Percentiles rank a stretch among this genome's conserved stretches.
These are phyloP conservation scores for Penicillium macrosclerotiorum DNA, from an alignment of 495 filamentous ascomycete genomes.

Conservation along the genomic window DNA sequence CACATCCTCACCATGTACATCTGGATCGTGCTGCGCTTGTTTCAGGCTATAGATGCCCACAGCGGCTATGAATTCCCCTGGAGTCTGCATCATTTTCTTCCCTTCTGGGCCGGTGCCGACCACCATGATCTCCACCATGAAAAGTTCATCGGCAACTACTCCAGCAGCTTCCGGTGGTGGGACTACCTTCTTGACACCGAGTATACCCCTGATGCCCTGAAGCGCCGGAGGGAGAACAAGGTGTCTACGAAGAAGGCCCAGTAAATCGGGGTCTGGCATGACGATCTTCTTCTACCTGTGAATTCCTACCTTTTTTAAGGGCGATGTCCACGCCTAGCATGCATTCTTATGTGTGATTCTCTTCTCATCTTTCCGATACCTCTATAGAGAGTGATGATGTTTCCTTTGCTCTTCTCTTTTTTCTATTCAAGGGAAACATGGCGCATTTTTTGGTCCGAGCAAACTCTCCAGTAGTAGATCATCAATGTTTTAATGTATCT, in stretches of 20 bases:
- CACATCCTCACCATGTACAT: slow-evolving; percentile 97
- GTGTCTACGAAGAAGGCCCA: slow-evolving; percentile 56
- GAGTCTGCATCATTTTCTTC: slow-evolving; percentile 90
- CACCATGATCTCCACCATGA: slow-evolving; percentile 98
- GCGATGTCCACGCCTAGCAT: too few relatives aligned
- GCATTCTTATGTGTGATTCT: too few relatives aligned
- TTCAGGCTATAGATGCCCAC: slow-evolving; percentile 98
- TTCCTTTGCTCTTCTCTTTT: too few relatives aligned
- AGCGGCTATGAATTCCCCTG: slow-evolving; percentile 97
- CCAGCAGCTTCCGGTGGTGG: slow-evolving; percentile 99
- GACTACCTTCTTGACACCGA: slow-evolving; percentile 93
- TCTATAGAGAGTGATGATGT: too few relatives aligned
- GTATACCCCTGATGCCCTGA: slow-evolving; percentile 80
- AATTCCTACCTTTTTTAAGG: too few relatives aligned
- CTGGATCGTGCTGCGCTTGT: slow-evolving; percentile 89
- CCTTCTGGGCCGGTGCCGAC: slow-evolving; percentile 97
- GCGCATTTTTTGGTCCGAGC: too few relatives aligned
- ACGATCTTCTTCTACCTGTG: too few relatives aligned
- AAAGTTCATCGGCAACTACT: slow-evolving; percentile 95
- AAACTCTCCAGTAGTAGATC: too few relatives aligned
- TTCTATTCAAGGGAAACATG: too few relatives aligned
- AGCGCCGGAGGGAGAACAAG: slow-evolving; percentile 80
- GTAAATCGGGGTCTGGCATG: too few relatives aligned
- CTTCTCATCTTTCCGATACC: too few relatives aligned
- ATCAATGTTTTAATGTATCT: too few relatives aligned